Evolutionary conservation across 129 eudicot species (phyloP).

Genomic region (Saussurea involucrata): DNA sequence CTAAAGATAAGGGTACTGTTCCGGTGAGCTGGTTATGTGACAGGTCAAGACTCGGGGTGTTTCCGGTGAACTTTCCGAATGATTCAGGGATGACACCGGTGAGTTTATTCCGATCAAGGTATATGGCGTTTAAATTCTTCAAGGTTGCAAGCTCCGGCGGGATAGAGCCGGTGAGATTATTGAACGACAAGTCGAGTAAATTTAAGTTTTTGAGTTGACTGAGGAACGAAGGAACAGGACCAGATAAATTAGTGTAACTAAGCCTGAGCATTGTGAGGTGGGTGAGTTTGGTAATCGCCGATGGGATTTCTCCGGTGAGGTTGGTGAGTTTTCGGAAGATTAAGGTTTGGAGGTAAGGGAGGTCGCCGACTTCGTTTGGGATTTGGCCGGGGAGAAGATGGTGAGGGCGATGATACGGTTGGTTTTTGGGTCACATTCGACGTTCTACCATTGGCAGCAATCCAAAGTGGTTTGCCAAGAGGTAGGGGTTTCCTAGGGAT

Average conservation of each 20-base stretch:
- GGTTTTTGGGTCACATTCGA: constrained; percentile 30
- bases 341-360: constrained; percentile 41
- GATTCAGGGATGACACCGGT: constrained; percentile 68
- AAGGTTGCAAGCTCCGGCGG: constrained; percentile 43
- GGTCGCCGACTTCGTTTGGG: constrained; percentile 48
- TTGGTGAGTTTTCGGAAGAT: constrained; percentile 35
- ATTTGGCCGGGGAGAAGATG: constrained; percentile 45
- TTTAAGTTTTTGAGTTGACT: constrained; percentile 37
- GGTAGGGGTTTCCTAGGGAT: constrained; percentile 38
- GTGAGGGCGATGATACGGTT: constrained; percentile 35
- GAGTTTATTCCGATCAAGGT: constrained; percentile 51
- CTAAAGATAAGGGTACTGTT: constrained; percentile 45
- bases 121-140: constrained; percentile 24
- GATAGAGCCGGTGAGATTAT: constrained; percentile 53
- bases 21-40: constrained; percentile 61
- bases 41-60: constrained; percentile 25
- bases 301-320: constrained; percentile 55
- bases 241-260: constrained; percentile 43
- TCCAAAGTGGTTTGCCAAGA: constrained; percentile 41
- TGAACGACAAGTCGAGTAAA: constrained; percentile 36
- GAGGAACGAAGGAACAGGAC: constrained; percentile 51
- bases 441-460: constrained; percentile 42
- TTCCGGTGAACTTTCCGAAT: constrained; percentile 41
- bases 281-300: constrained; percentile 50
- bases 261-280: constrained; percentile 34